Evolutionary conservation across 768 basidiomycete species (phyloP).

Genomic region (Gymnopilus junonius): DNA sequence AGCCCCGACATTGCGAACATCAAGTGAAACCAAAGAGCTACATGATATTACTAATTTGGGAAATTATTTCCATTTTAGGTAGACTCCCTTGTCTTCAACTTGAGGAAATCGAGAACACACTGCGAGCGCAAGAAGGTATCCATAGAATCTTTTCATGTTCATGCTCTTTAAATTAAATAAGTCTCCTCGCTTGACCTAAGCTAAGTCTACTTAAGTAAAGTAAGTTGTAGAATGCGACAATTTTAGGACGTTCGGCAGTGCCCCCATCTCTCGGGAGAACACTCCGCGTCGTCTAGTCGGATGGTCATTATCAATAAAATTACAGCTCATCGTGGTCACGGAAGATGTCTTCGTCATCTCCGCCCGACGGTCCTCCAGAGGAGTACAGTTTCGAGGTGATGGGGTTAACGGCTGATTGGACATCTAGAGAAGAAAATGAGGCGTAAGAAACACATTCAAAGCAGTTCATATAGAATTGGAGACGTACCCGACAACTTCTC

Average conservation of each 20-base stretch:
- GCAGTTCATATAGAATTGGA: not conserved
- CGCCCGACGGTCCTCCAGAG: slow-evolving; percentile 37
- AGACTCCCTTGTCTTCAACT: too few species aligned
- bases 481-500: slow-evolving; percentile 65
- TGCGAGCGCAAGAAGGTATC: not conserved
- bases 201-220: slow-evolving; percentile 1
- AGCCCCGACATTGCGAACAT: too few species aligned
- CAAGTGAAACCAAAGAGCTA: too few species aligned
- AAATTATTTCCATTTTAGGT: not conserved
- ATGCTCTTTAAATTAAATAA: slow-evolving; percentile 2
- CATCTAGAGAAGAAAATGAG: slow-evolving; percentile 46
- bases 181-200: not conserved
- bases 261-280: not conserved
- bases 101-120: too few species aligned
- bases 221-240: slow-evolving; percentile 1
- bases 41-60: not conserved
- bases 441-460: not conserved
- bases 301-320: slow-evolving; percentile 14
- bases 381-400: slow-evolving; percentile 85
- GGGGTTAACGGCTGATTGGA: slow-evolving; percentile 78
- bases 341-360: slow-evolving; percentile 44
- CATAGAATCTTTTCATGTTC: not conserved
- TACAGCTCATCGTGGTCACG: slow-evolving; percentile 55
- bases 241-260: not conserved
- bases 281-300: not conserved